Percentiles rank a stretch among this genome's conserved stretches.
Evolutionary conservation across 2,329 filamentous ascomycete genomes (phyloP).

Genomic region (Neofusicoccum umdonicola): DNA sequence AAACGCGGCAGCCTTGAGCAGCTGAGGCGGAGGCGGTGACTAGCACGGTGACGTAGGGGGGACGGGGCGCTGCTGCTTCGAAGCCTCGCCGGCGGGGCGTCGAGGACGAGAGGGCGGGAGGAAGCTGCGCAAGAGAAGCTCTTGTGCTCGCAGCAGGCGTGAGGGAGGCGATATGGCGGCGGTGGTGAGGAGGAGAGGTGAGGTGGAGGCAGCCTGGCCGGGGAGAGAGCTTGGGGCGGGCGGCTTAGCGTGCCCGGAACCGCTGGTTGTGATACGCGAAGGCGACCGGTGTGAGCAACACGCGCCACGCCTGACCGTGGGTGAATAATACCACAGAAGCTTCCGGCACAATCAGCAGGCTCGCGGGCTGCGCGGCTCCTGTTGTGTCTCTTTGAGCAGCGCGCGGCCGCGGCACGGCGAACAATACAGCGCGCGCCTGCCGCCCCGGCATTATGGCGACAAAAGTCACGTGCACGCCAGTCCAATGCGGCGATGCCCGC

Average conservation of each 20-base stretch:
- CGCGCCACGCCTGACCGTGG: neutral
- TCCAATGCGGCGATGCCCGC: neutral
- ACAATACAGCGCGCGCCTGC: neutral
- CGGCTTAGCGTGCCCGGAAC: neutral
- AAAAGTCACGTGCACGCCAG: conserved; percentile 2
- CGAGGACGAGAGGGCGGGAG: neutral
- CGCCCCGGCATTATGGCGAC: neutral
- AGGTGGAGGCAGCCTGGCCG: conserved; percentile 7
- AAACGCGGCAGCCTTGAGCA: conserved; percentile 16
- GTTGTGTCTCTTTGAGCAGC: neutral
- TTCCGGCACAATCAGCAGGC: neutral
- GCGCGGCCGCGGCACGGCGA: neutral
- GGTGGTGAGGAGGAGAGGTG: neutral
- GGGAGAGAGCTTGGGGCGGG: neutral
- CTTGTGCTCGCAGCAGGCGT: neutral
- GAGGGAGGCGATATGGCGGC: neutral
- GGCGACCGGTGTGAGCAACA: neutral
- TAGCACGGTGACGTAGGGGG: conserved; percentile 14
- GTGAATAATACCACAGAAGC: neutral
- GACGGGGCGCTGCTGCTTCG: conserved; percentile 6
- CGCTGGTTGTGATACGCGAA: neutral
- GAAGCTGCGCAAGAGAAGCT: neutral
- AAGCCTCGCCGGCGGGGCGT: conserved; percentile 1
- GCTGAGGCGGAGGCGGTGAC: conserved; percentile 15
- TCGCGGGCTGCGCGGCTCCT: neutral